Evolutionary conservation across 1,284 basidiomycete species (phyloP), one percentile per base, ranked within the genome.

Genomic region (Rhodofomes roseus): DNA sequence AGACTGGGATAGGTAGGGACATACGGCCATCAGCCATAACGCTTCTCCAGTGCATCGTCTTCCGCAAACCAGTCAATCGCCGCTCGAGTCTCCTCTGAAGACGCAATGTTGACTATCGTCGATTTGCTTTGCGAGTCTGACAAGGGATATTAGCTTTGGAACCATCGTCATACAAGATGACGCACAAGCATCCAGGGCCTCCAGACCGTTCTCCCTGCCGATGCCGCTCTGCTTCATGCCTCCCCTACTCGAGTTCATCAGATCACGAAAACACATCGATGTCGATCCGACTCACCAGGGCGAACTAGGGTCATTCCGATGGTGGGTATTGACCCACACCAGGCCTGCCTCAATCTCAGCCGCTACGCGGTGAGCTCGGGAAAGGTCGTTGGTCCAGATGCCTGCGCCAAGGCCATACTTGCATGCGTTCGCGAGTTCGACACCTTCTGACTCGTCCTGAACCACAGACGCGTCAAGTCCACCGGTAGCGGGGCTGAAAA

Each of bases 281-380:
- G 23, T 16, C 4, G 51, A 37, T 41, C 31, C n/a, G 54, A 73
- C 82, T 53, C 69, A 90, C 89, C 92, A 94, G 50, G 92, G 90
- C 41, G 89, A 92, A 62, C 87, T 90, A 9, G 92, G 92, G 68
- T 93, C 91, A 67, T 94, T 94, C 52, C 92, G 82, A 68, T 94
- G 92, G 66, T 93, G 90, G 0, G 88, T 89, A 69, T 94, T 94
- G 44, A 94, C 82, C 92, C 92, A 94, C 46, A 90, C 87, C 31
- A 94, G 69, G 3, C 92, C 92, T 22, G 87, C 79, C 66, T 92
- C 79, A 29, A 93, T 85, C 44, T 77, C 77, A 54, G 79, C 79
- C 4, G 90, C 80, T 1, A 90, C 80, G 4, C 87, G 84, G 70
- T 92, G 89, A 11, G 88, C 90, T 61, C 84, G 77, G 0, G 89